Percentiles rank a stretch among this genome's conserved stretches.
Conservation (phyloP, 2,329 filamentous ascomycete genomes). For the Rutstroemia sp. region DNA sequence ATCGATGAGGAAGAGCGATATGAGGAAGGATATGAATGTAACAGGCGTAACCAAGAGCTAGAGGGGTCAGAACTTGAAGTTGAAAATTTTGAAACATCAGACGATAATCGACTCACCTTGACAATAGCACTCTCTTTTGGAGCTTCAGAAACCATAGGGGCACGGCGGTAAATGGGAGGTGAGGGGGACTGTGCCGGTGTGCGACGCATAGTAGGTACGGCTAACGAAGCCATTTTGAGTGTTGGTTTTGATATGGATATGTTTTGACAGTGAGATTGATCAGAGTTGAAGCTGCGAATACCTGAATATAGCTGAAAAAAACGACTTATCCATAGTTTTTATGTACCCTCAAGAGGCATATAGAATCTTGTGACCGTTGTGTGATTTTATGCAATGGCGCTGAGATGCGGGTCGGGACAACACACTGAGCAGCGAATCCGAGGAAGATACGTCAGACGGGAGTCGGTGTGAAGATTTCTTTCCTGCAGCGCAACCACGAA, state of each 20-base stretch:
- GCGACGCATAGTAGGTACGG: not conserved
- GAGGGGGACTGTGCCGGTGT: slow-evolving; percentile 6
- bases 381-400: not conserved
- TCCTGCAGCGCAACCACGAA: too few species aligned
- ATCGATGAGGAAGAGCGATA: slow-evolving; percentile 28
- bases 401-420: too few species aligned
- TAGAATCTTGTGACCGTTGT: not conserved
- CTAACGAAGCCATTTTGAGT: not conserved
- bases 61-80: not conserved
- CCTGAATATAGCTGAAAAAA: not conserved
- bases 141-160: slow-evolving; percentile 15
- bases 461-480: too few species aligned
- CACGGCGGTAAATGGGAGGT: not conserved
- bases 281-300: not conserved
- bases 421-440: too few species aligned
- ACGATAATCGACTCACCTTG: slow-evolving; percentile 15
- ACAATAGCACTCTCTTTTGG: slow-evolving; percentile 21
- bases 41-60: slow-evolving; percentile 28
- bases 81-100: not conserved
- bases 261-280: not conserved
- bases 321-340: not conserved
- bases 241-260: not conserved
- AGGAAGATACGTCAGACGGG: too few species aligned
- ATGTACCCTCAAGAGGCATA: not conserved
- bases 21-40: slow-evolving; percentile 28